A percentile compares a stretch with the other conserved stretches of the same genome.
phyloP scores from a whole-genome alignment of 1,284 basidiomycete genomes.

The Amylostereum areolatum region DNA sequence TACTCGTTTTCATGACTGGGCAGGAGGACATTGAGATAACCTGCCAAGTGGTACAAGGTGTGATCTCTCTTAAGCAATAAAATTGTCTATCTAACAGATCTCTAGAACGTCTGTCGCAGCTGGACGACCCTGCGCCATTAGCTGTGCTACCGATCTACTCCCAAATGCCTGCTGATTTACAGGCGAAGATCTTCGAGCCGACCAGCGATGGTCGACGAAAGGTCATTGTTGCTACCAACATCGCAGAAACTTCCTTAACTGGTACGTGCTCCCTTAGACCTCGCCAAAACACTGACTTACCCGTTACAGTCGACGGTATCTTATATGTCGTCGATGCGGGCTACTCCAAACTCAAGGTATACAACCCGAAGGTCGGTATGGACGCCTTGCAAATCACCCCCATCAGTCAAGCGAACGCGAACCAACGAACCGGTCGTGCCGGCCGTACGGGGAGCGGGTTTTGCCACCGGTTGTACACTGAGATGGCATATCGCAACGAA shows the following conservation, averaged over 20 bases:
- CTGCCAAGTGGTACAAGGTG: conserved; percentile 85
- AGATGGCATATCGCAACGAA: conserved; percentile 96
- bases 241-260: conserved; percentile 96
- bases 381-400: conserved; percentile 98
- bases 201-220: conserved; percentile 93
- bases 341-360: conserved; percentile 97
- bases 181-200: conserved; percentile 96
- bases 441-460: conserved; percentile 93
- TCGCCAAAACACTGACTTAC: conserved; percentile 7
- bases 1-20: conserved; percentile 99
- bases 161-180: conserved; percentile 98
- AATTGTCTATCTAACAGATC: conserved; percentile 27
- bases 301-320: conserved; percentile 83
- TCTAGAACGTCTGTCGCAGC: conserved; percentile 82
- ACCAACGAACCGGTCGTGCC: conserved; percentile 92
- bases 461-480: conserved; percentile 96
- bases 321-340: conserved; percentile 95
- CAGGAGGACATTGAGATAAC: conserved; percentile 99
- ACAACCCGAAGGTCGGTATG: conserved; percentile 99
- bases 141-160: conserved; percentile 97
- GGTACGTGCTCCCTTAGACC: conserved; percentile 36
- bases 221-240: conserved; percentile 98
- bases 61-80: conserved; percentile 21
- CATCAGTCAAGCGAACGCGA: conserved; percentile 96
- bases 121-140: conserved; percentile 85